Evolutionary conservation across 805 yeast genomes (phyloP), one percentile per base, ranked within the genome.

Genomic region (Barnettozyma botsteinii): DNA sequence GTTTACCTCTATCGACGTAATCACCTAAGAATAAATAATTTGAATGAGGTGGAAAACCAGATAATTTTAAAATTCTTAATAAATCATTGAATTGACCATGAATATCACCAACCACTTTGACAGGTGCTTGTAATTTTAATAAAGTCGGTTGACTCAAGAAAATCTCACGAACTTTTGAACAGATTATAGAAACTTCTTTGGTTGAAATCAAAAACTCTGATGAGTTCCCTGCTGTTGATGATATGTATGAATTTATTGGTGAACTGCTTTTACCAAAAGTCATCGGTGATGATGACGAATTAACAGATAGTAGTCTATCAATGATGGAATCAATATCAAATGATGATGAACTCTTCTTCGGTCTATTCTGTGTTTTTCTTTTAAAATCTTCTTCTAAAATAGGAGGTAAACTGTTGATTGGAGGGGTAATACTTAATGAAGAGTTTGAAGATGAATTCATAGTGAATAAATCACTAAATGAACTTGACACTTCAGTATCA

Each of bases 1-100:
- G 98, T 62, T 93, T 93, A 42, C 98, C 98, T 50, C 98, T 75
- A 65, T 93, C 98, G 35, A 93, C 98, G 61, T 93, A 93, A 65
- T 93, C 98, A 22, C 98, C 98, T 34, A 93, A 64, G 54, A 93
- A 91, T 50, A 93, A 66, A 63, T 88, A 93, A 62, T 93, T 93
- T 12, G 96, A 78, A 46, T 83, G 75, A 2, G 98, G 98, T 5
- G 98, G 98, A 64, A 91, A 86, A 18, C 98, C 98, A 67, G 98
- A 89, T 66, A 88, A 83, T 41, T 95, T 87, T 64, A 93, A 87
- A 44, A 93, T 73, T 50, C 98, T 76, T 49, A 93, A 77, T 47
- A 93, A 69, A 64, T 93, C 98, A 37, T 85, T 84, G 59, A 82
- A 93, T 63, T 93, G 98, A 23, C 98, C 98, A 62, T 93, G 98